These are phyloP conservation scores for Anaeromyces robustus DNA, from an alignment of 192 early-diverging fungal genomes.

Conservation along the genomic window DNA sequence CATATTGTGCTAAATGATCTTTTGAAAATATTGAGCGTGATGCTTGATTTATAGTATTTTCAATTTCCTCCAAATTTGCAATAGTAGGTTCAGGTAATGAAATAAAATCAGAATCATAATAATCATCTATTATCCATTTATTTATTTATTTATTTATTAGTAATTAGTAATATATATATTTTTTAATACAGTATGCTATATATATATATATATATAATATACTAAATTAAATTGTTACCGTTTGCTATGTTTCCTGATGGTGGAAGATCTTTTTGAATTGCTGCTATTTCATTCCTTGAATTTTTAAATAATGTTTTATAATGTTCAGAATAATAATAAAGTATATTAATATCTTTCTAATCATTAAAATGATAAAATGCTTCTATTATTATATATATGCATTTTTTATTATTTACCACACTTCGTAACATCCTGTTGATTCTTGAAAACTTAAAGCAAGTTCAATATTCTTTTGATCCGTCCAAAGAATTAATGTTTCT, in stretches of 20 bases:
- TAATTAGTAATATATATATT: too few relatives aligned
- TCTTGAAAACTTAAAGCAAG: conserved; percentile 89
- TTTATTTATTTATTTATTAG: conserved; percentile 9
- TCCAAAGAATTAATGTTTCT: conserved; percentile 93
- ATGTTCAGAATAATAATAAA: too few relatives aligned
- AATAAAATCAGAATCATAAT: conserved; percentile 2
- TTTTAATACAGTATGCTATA: conserved; percentile 9
- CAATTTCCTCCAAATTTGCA: conserved; percentile 54
- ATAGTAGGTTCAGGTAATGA: conserved; percentile 46
- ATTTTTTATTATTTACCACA: conserved; percentile 58
- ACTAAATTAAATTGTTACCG: conserved; percentile 21
- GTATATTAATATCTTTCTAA: too few relatives aligned
- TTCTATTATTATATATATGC: too few relatives aligned
- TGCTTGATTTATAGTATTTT: conserved; percentile 37
- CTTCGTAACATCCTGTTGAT: conserved; percentile 63
- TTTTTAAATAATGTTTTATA: too few relatives aligned
- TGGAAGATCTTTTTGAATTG: conserved; percentile 6
- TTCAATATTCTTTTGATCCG: conserved; percentile 56
- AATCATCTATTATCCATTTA: conserved; percentile 16
- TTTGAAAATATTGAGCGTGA: conserved; percentile 35
- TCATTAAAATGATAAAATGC: too few relatives aligned
- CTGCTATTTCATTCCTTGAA: conserved; percentile 7
- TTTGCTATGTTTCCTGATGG: conserved; percentile 2
- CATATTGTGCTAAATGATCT: conserved; percentile 40
- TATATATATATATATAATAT: conserved; percentile 9